Evolutionary conservation across 2,329 filamentous ascomycete genomes (phyloP).

Genomic region (Ophiostoma sp.): DNA sequence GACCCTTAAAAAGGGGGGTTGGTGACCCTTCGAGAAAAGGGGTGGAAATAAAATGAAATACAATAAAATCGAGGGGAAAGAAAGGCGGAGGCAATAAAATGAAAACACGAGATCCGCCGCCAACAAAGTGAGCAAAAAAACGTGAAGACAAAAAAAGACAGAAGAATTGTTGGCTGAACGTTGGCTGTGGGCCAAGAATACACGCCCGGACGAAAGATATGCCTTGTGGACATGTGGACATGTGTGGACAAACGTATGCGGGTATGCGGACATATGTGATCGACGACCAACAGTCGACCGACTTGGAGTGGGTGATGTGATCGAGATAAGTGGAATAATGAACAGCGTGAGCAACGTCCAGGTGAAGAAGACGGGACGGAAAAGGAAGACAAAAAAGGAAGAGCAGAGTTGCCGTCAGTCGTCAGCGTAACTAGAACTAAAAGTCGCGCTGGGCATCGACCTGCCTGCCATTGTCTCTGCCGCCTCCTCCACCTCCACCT

Average conservation of each 20-base stretch:
- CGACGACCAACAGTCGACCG: neutral
- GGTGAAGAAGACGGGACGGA: neutral
- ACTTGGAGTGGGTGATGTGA: neutral
- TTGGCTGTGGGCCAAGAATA: neutral
- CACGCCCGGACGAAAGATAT: slow-evolving; percentile 7
- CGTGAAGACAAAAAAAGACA: no score
- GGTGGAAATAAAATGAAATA: neutral
- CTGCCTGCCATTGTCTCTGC: neutral
- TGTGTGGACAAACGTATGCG: no score
- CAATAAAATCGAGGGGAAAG: neutral
- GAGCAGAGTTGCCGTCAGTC: neutral
- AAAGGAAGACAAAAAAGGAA: neutral
- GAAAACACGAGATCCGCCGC: neutral
- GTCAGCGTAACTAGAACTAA: neutral
- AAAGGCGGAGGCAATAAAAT: neutral
- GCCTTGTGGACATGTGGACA: neutral
- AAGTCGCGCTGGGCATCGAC: slow-evolving; percentile 3
- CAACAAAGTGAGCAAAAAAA: neutral
- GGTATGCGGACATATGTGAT: neutral
- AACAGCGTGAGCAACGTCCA: neutral
- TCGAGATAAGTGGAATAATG: neutral
- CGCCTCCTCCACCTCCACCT: neutral
- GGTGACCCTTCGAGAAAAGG: neutral
- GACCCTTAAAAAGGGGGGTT: neutral
- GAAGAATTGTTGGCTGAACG: no score